phyloP scores from a whole-genome alignment of 495 filamentous ascomycete genomes.

The Hyphodiscus hymeniophilus region DNA sequence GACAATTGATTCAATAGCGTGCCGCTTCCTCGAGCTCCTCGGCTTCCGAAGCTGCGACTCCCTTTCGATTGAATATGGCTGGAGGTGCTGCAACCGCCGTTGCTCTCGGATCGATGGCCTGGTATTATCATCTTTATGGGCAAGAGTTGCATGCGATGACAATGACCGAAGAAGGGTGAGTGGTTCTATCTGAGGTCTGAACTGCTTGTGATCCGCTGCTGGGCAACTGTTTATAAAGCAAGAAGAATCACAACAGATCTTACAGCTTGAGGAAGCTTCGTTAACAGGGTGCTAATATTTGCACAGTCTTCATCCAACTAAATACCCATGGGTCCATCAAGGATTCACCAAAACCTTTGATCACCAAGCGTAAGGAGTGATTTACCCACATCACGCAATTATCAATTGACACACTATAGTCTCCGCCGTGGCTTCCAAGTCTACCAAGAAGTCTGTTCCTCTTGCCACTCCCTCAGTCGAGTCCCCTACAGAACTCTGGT shows the following conservation, averaged over 20 bases:
- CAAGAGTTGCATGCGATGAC: slow-evolving; percentile 81
- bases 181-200: slow-evolving; percentile 22
- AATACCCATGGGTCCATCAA: slow-evolving; percentile 93
- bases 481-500: slow-evolving; percentile 91
- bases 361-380: slow-evolving; percentile 70
- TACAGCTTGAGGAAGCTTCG: neutral
- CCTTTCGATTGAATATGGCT: slow-evolving; percentile 66
- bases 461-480: slow-evolving; percentile 92
- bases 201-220: neutral
- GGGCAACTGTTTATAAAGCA: neutral
- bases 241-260: neutral
- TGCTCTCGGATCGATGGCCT: slow-evolving; percentile 80
- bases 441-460: slow-evolving; percentile 96
- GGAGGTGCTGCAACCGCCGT: slow-evolving; percentile 74
- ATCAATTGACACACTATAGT: slow-evolving; percentile 36
- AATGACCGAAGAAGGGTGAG: slow-evolving; percentile 94
- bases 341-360: slow-evolving; percentile 93
- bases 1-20: slow-evolving; percentile 41
- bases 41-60: slow-evolving; percentile 45
- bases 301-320: slow-evolving; percentile 74
- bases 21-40: slow-evolving; percentile 52
- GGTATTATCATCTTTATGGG: slow-evolving; percentile 96
- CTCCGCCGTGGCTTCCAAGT: slow-evolving; percentile 99
- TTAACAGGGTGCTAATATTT: slow-evolving; percentile 17
- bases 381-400: slow-evolving; percentile 17